These are phyloP conservation scores for Ampelomyces quisqualis DNA, from an alignment of 2,329 filamentous ascomycete genomes.

Conservation along the genomic window DNA sequence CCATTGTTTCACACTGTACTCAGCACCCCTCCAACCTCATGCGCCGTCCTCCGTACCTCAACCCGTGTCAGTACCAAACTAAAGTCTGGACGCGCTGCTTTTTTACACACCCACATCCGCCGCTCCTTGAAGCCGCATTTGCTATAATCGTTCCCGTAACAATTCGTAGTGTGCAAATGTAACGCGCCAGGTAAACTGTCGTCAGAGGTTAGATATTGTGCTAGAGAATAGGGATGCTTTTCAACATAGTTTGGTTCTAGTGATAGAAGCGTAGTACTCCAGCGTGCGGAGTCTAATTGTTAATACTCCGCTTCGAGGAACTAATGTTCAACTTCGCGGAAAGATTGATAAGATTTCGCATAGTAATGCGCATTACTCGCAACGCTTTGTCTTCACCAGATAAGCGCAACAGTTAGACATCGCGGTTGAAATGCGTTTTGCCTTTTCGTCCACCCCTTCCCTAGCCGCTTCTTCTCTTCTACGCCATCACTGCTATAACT, in stretches of 20 bases:
- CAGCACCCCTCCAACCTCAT: slow-evolving; percentile 30
- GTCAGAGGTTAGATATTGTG: slow-evolving; percentile 13
- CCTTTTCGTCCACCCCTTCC: slow-evolving; percentile 7
- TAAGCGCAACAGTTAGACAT: slow-evolving; percentile 25
- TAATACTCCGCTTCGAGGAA: slow-evolving; percentile 43
- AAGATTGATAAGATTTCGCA: slow-evolving; percentile 42
- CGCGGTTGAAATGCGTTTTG: slow-evolving; percentile 19
- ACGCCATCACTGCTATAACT: slow-evolving; percentile 9
- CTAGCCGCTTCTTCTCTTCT: slow-evolving; percentile 4
- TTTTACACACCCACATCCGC: slow-evolving; percentile 42
- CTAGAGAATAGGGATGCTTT: slow-evolving; percentile 7
- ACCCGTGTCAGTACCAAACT: slow-evolving; percentile 40
- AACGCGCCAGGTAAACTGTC: slow-evolving; percentile 18
- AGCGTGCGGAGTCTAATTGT: slow-evolving; percentile 12
- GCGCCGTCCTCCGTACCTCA: slow-evolving; percentile 42
- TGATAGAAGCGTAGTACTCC: slow-evolving; percentile 11
- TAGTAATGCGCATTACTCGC: slow-evolving; percentile 39
- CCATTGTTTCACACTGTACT: slow-evolving; percentile 22
- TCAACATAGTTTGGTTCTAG: slow-evolving; percentile 4
- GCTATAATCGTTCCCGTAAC: slow-evolving; percentile 34
- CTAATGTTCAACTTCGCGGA: slow-evolving; percentile 41
- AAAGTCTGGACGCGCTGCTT: slow-evolving; percentile 40
- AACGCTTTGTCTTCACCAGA: slow-evolving; percentile 38
- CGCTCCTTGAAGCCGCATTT: slow-evolving; percentile 39
- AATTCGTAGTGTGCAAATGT: slow-evolving; percentile 24